phyloP scores from a whole-genome alignment of 2,329 filamentous ascomycete genomes.

The Colletotrichum navitas region DNA sequence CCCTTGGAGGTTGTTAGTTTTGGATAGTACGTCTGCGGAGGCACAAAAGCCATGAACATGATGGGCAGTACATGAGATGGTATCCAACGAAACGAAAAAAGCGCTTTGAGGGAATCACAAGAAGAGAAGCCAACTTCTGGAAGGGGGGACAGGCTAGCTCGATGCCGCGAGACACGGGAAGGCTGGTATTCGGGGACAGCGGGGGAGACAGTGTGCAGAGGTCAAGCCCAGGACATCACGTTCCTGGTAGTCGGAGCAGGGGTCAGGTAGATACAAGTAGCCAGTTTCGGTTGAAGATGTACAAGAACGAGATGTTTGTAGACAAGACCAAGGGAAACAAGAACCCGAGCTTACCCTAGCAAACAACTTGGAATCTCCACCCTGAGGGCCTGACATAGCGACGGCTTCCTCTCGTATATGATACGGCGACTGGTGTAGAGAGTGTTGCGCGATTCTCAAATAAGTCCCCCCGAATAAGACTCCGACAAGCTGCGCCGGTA shows the following conservation, averaged over 20 bases:
- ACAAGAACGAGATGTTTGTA: constrained; percentile 9
- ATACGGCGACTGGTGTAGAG: constrained; percentile 15
- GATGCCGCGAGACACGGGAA: constrained; percentile 2
- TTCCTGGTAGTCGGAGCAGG: constrained; percentile 20
- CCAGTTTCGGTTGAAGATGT: background rate
- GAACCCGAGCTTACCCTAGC: constrained; percentile 78
- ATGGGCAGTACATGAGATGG: constrained; percentile 46
- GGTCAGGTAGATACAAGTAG: constrained; percentile 7
- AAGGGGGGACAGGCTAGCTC: constrained; percentile 12
- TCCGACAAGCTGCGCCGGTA: constrained; percentile 28
- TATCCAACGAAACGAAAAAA: constrained; percentile 1
- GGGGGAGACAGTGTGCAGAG: constrained; percentile 3
- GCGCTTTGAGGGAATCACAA: background rate
- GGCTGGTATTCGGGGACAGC: constrained; percentile 5
- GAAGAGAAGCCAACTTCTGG: background rate
- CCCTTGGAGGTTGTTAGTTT: constrained; percentile 80
- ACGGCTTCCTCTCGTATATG: constrained; percentile 18
- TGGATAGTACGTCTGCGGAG: constrained; percentile 56
- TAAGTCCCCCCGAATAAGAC: constrained; percentile 18
- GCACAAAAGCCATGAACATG: constrained; percentile 68
- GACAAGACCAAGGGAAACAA: constrained; percentile 19
- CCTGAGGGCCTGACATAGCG: constrained; percentile 67
- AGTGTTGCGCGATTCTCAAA: constrained; percentile 25
- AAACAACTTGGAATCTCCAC: constrained; percentile 98
- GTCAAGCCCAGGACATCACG: constrained; percentile 1